Percentiles rank a stretch among this genome's conserved stretches.
phyloP scores from a whole-genome alignment of 1,284 basidiomycete species.

The Boletellus sp. region DNA sequence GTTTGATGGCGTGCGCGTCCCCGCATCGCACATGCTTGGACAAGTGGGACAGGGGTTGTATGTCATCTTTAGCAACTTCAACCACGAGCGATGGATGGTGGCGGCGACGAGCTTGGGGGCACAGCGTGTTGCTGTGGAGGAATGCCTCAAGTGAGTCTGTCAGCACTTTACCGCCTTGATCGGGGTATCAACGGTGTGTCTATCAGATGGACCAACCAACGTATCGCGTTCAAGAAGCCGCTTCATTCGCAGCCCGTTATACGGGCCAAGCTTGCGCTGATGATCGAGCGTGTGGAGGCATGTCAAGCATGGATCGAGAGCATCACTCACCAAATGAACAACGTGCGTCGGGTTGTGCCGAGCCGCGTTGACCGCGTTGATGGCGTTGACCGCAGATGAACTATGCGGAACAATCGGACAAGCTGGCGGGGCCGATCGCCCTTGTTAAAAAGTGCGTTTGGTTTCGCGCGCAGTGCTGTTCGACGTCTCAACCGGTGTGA shows the following conservation, averaged over 20 bases:
- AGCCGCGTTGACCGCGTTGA: not conserved
- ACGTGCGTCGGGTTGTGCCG: constrained; percentile 47
- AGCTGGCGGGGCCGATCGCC: constrained; percentile 71
- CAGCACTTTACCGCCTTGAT: not conserved
- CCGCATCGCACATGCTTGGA: constrained; percentile 83
- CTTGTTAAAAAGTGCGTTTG: constrained; percentile 61
- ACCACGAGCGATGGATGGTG: constrained; percentile 88
- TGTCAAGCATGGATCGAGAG: constrained; percentile 88
- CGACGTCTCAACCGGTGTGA: constrained; percentile 1
- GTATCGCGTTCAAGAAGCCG: constrained; percentile 87
- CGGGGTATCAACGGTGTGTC: constrained; percentile 1
- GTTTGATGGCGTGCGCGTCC: constrained; percentile 89
- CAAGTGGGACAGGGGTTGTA: constrained; percentile 81
- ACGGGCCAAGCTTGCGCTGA: constrained; percentile 79
- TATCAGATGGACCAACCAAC: constrained; percentile 75
- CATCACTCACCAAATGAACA: constrained; percentile 90
- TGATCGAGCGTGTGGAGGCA: constrained; percentile 88
- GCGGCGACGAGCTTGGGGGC: constrained; percentile 66
- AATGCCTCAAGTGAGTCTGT: constrained; percentile 64
- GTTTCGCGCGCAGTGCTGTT: not conserved
- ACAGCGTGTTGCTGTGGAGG: constrained; percentile 72
- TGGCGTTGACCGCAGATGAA: constrained; percentile 51
- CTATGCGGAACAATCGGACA: constrained; percentile 78
- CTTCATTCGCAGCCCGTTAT: constrained; percentile 89
- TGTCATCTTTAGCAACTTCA: constrained; percentile 85